A percentile compares a stretch with the other conserved stretches of the same genome.
These are phyloP conservation scores for Aechmea fasciata DNA, from an alignment of 176 grass and related monocot species.

Conservation along the genomic window DNA sequence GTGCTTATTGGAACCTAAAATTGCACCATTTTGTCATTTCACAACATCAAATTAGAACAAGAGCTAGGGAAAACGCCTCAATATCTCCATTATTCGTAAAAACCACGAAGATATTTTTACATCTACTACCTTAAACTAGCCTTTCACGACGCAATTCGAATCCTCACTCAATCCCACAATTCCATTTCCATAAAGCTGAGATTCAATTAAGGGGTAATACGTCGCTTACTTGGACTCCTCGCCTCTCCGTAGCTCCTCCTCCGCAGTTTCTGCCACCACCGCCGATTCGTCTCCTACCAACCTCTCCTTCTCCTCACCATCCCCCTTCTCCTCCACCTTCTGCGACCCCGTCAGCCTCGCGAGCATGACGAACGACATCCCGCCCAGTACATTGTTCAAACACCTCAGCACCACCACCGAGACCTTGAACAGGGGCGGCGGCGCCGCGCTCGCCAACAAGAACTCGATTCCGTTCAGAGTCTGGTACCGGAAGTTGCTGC, in stretches of 20 bases:
- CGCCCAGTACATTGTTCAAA: conserved; percentile 75
- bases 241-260: conserved; percentile 13
- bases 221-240: conserved; percentile 29
- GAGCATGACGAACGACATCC: conserved; percentile 67
- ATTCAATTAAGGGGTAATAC: not conserved
- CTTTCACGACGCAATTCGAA: not conserved
- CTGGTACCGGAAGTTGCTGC: conserved; percentile 81
- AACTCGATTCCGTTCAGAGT: conserved; percentile 73
- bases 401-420: conserved; percentile 53
- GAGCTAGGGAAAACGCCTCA: not conserved
- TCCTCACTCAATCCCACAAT: not conserved
- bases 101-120: not conserved
- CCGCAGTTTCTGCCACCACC: conserved; percentile 17
- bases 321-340: conserved; percentile 14
- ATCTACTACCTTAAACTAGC: not conserved
- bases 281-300: conserved; percentile 39
- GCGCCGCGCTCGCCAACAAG: conserved; percentile 33
- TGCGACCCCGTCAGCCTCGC: conserved; percentile 77
- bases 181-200: not conserved
- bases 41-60: not conserved
- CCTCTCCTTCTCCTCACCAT: conserved; percentile 47
- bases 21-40: not conserved
- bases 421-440: conserved; percentile 58
- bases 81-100: not conserved
- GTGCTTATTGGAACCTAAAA: not conserved